Evolutionary conservation across 345 rosid genomes (phyloP).

Genomic region (Clausena lansium): DNA sequence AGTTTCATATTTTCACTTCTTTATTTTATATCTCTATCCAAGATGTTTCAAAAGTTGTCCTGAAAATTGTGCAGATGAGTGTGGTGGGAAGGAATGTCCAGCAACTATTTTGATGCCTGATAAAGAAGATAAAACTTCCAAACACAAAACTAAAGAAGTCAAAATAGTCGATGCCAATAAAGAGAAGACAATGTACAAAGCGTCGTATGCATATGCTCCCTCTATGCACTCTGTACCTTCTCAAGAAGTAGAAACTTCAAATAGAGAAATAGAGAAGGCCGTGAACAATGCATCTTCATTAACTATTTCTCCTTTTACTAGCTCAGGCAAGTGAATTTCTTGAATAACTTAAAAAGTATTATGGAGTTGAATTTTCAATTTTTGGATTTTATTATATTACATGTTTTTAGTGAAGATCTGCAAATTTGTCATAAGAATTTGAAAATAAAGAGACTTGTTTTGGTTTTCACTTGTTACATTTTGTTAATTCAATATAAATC

Average conservation of each 20-base stretch:
- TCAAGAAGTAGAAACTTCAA: background rate
- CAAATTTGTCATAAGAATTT: background rate
- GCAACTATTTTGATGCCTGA: background rate
- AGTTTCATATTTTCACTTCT: background rate
- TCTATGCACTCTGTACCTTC: background rate
- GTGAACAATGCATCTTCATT: conserved; percentile 4
- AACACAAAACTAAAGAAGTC: background rate
- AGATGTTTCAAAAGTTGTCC: conserved; percentile 8
- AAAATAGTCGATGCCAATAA: background rate
- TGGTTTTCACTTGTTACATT: background rate
- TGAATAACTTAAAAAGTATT: background rate
- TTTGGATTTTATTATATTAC: background rate
- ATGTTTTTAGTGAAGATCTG: background rate
- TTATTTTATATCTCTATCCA: background rate
- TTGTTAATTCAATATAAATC: background rate
- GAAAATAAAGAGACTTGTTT: background rate
- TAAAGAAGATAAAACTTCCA: background rate
- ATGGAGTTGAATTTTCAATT: background rate
- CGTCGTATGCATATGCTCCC: too few relatives aligned
- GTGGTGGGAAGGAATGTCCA: background rate
- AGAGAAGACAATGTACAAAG: background rate
- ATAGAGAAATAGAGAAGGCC: conserved; percentile 5
- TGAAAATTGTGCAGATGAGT: conserved; percentile 9
- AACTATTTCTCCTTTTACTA: background rate
- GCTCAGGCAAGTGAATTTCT: conserved; percentile 14